These are phyloP conservation scores for Tulasnella sp. DNA, from an alignment of 768 basidiomycete species.

Conservation along the genomic window DNA sequence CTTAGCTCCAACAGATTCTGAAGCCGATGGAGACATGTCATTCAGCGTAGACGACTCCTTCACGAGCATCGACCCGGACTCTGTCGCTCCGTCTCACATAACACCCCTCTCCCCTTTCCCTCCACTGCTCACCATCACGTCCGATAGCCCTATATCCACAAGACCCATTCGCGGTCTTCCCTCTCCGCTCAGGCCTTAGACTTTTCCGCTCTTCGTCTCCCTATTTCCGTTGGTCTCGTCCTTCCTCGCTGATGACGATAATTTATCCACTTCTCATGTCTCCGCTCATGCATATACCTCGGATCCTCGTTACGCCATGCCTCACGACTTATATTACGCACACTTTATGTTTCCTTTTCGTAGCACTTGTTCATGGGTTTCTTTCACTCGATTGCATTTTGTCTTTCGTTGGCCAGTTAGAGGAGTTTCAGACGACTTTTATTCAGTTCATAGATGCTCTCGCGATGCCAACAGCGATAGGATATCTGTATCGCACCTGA, in stretches of 20 bases:
- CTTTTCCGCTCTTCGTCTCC: not conserved
- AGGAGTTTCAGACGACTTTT: too few species aligned
- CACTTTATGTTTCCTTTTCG: not conserved
- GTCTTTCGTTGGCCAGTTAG: not conserved
- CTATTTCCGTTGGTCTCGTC: not conserved
- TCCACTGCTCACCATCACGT: not conserved
- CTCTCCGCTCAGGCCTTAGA: constrained; percentile 1
- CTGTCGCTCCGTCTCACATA: not conserved
- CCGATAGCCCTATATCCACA: not conserved
- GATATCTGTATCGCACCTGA: too few species aligned
- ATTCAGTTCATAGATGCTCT: too few species aligned
- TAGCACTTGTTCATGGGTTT: not conserved
- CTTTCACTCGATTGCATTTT: not conserved
- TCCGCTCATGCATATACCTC: not conserved
- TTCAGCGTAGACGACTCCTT: not conserved
- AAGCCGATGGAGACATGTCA: not conserved
- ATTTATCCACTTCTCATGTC: not conserved
- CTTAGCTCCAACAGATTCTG: not conserved
- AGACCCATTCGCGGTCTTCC: not conserved
- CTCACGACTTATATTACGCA: not conserved
- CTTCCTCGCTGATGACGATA: not conserved
- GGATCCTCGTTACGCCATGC: not conserved
- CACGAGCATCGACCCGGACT: not conserved
- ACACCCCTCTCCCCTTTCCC: not conserved
- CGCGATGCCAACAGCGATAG: too few species aligned